Conservation (phyloP, 345 rosid genomes). For the Odontarrhena argentea region DNA sequence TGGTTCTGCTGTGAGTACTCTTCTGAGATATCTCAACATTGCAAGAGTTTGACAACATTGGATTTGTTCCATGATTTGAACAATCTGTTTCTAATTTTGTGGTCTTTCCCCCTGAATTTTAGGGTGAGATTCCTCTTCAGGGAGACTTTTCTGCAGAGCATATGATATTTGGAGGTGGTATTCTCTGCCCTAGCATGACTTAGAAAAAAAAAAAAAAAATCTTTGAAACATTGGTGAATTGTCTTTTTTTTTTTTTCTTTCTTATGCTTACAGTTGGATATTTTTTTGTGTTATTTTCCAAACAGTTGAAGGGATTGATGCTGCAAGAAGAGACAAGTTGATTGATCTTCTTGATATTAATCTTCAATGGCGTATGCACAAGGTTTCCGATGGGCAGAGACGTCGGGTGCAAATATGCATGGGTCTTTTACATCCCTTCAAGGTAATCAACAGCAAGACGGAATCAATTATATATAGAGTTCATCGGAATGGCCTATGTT, state of each 20-base stretch:
- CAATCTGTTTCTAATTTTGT: not conserved
- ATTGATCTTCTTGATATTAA: constrained; percentile 95
- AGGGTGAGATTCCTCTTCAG: constrained; percentile 96
- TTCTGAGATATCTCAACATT: not conserved
- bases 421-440: constrained; percentile 94
- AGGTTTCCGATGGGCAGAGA: constrained; percentile 96
- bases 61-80: not conserved
- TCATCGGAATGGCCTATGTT: constrained; percentile 1
- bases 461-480: not conserved
- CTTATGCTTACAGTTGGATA: constrained; percentile 11
- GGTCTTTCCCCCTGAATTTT: not conserved
- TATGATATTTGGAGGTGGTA: constrained; percentile 94
- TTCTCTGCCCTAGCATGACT: constrained; percentile 13
- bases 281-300: constrained; percentile 9
- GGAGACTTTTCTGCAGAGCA: constrained; percentile 98
- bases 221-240: not conserved
- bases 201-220: too few species aligned
- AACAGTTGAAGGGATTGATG: constrained; percentile 92
- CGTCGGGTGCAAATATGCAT: constrained; percentile 97
- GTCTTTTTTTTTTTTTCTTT: not conserved
- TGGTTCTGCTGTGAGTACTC: constrained; percentile 83
- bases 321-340: constrained; percentile 76
- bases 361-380: constrained; percentile 97
- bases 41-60: not conserved
- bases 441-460: constrained; percentile 48